phyloP scores from a whole-genome alignment of 2,329 filamentous ascomycete species.

The Periconia sp. region DNA sequence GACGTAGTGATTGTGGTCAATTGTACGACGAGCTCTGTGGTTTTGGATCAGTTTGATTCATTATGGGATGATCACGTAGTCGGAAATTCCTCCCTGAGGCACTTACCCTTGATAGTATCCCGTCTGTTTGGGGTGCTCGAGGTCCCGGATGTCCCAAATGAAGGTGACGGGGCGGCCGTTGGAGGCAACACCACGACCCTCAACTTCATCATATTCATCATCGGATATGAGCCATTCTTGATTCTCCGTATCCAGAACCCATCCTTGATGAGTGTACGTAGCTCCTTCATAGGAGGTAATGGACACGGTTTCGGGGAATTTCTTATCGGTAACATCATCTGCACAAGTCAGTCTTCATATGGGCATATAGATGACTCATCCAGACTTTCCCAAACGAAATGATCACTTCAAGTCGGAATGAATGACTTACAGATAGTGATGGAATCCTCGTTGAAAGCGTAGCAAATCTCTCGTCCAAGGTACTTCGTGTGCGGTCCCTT shows the following conservation, averaged over 20 bases:
- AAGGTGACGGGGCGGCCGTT: conserved; percentile 37
- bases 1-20: conserved; percentile 52
- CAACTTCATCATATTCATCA: conserved; percentile 36
- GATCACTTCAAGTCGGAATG: conserved; percentile 27
- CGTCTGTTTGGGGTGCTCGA: conserved; percentile 41
- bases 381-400: too few relatives aligned
- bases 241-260: conserved; percentile 49
- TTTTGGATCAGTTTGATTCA: too few relatives aligned
- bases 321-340: conserved; percentile 55
- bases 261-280: conserved; percentile 61
- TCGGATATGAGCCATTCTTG: conserved; percentile 37
- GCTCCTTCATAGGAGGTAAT: conserved; percentile 57
- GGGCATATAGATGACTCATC: too few relatives aligned
- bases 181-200: conserved; percentile 29
- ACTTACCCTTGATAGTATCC: conserved; percentile 41
- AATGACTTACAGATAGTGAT: conserved; percentile 51
- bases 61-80: too few relatives aligned
- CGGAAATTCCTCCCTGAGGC: too few relatives aligned
- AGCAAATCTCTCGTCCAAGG: conserved; percentile 56
- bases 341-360: background rate
- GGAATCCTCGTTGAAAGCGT: conserved; percentile 58
- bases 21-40: conserved; percentile 27
- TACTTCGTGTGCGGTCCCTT: conserved; percentile 53
- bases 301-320: conserved; percentile 59
- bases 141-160: conserved; percentile 37